Percentiles rank a stretch among this genome's conserved stretches.
phyloP scores from a whole-genome alignment of 2,329 filamentous ascomycete species.

The Fusarium buharicum region DNA sequence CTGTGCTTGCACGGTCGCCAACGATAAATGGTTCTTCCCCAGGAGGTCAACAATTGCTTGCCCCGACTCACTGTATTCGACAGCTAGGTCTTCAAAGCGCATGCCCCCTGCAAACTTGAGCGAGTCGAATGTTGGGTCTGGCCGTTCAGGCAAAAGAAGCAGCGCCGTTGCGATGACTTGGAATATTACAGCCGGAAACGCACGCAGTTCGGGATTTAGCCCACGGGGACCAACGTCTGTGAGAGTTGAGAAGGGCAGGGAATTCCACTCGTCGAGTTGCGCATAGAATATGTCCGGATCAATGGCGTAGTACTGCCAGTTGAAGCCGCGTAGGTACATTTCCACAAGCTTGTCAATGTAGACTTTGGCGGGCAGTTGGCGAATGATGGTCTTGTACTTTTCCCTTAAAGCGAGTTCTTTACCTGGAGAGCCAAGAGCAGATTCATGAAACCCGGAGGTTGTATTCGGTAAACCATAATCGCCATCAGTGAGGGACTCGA shows the following conservation, averaged over 20 bases:
- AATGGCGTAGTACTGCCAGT: constrained; percentile 67
- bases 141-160: constrained; percentile 60
- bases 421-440: constrained; percentile 36
- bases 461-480: constrained; percentile 30
- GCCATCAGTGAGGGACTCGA: constrained; percentile 57
- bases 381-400: constrained; percentile 67
- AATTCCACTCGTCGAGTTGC: constrained; percentile 66
- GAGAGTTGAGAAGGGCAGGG: constrained; percentile 62
- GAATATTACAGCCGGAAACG: constrained; percentile 69
- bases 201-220: constrained; percentile 61
- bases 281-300: constrained; percentile 63
- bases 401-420: constrained; percentile 57
- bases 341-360: constrained; percentile 65
- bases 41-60: constrained; percentile 63
- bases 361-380: constrained; percentile 65
- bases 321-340: constrained; percentile 67
- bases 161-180: constrained; percentile 66
- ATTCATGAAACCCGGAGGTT: neutral
- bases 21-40: constrained; percentile 66
- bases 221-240: constrained; percentile 61
- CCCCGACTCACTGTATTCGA: constrained; percentile 69
- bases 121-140: constrained; percentile 61
- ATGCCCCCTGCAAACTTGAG: constrained; percentile 69
- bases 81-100: constrained; percentile 69
- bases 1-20: constrained; percentile 67